Evolutionary conservation across 495 filamentous ascomycete species (phyloP).

Genomic region (Tuber magnatum): DNA sequence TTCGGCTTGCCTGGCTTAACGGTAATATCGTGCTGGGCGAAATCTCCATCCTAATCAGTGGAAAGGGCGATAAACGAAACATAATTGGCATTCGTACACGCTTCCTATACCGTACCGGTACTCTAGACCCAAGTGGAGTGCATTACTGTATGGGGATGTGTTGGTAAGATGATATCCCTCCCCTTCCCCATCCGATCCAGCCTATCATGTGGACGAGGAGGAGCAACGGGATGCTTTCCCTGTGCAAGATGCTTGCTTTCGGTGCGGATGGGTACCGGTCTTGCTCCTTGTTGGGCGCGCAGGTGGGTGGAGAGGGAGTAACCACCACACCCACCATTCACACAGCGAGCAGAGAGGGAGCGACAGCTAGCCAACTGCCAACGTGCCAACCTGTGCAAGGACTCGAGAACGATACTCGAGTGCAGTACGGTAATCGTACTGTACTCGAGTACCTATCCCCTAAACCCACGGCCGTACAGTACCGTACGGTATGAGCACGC

Average conservation of each 20-base stretch:
- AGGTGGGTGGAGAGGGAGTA: neutral
- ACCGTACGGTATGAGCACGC: neutral
- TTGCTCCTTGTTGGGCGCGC: neutral
- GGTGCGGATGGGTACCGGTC: neutral
- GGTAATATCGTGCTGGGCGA: neutral
- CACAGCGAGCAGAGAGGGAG: neutral
- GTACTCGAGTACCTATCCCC: neutral
- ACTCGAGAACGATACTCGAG: no score
- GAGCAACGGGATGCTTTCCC: neutral
- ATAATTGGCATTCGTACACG: neutral
- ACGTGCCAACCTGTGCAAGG: no score
- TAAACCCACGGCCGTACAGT: neutral
- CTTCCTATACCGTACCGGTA: neutral
- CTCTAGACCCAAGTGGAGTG: neutral
- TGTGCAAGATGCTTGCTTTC: neutral
- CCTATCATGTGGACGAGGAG: neutral
- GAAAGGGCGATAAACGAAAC: neutral
- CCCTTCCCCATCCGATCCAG: neutral
- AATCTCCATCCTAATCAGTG: neutral
- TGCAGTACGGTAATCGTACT: no score
- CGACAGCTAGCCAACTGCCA: neutral
- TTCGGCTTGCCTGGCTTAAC: neutral
- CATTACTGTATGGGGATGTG: neutral
- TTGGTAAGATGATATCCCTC: neutral
- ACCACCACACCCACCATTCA: neutral